Conservation (phyloP, 2,329 filamentous ascomycete genomes). For the Fusarium sp. region DNA sequence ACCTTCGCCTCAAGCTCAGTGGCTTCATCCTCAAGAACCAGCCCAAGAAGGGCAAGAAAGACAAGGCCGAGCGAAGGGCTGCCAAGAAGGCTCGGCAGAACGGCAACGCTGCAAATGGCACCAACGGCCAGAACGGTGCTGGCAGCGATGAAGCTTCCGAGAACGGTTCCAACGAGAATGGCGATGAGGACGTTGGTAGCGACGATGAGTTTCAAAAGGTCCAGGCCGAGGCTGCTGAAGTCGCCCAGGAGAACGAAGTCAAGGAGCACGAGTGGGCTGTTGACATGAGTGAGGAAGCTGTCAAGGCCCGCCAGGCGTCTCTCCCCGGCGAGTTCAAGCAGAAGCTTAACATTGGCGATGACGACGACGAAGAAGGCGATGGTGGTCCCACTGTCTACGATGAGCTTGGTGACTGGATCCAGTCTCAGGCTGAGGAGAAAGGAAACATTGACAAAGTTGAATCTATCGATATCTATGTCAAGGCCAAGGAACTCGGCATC, state of each 20-base stretch:
- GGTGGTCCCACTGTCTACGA: slow-evolving; percentile 84
- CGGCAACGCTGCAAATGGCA: slow-evolving; percentile 61
- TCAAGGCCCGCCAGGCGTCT: slow-evolving; percentile 92
- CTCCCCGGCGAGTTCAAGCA: slow-evolving; percentile 96
- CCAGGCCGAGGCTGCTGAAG: slow-evolving; percentile 66
- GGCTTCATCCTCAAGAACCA: slow-evolving; percentile 98
- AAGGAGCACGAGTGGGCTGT: slow-evolving; percentile 96
- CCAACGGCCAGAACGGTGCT: slow-evolving; percentile 60
- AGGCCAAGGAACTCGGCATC: slow-evolving; percentile 95
- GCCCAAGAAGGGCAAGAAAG: slow-evolving; percentile 94
- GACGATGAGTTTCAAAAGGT: slow-evolving; percentile 94
- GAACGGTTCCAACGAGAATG: slow-evolving; percentile 62
- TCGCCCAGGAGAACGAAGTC: slow-evolving; percentile 66
- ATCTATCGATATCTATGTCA: slow-evolving; percentile 92
- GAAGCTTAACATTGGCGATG: slow-evolving; percentile 84
- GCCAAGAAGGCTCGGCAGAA: slow-evolving; percentile 85
- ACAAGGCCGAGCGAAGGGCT: slow-evolving; percentile 93
- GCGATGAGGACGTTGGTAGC: slow-evolving; percentile 75
- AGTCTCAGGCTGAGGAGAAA: slow-evolving; percentile 75
- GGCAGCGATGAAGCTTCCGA: slow-evolving; percentile 69
- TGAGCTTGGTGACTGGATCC: slow-evolving; percentile 92
- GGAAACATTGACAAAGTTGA: slow-evolving; percentile 82
- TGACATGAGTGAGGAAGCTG: slow-evolving; percentile 94
- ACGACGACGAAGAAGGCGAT: slow-evolving; percentile 84
- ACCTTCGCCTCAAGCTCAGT: slow-evolving; percentile 93